These are phyloP conservation scores for Podaxis sp. DNA, from an alignment of 768 basidiomycete genomes.

Conservation along the genomic window DNA sequence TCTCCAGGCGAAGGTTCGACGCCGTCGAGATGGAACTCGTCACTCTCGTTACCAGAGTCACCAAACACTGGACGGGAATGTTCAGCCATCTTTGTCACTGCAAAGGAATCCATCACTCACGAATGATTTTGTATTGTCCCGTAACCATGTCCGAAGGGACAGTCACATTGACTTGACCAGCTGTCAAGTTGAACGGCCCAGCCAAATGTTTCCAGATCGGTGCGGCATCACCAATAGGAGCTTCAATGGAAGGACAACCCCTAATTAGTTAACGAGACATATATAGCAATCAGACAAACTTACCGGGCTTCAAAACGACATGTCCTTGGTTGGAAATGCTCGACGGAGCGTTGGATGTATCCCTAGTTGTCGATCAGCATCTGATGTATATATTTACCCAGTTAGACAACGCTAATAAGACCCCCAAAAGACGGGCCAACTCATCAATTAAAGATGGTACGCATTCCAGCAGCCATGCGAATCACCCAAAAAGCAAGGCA, in stretches of 20 bases:
- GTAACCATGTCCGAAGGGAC: conserved; percentile 29
- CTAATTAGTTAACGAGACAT: not conserved
- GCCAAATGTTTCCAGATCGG: not conserved
- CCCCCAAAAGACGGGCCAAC: too few species aligned
- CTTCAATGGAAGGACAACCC: conserved; percentile 22
- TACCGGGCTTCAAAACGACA: conserved; percentile 27
- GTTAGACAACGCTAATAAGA: too few species aligned
- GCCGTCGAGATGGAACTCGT: conserved; percentile 29
- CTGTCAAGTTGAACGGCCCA: conserved; percentile 28
- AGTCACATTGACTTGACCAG: conserved; percentile 28
- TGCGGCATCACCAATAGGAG: not conserved
- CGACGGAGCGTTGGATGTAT: conserved; percentile 31
- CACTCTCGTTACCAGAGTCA: conserved; percentile 43
- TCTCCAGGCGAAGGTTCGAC: not conserved
- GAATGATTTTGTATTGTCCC: conserved; percentile 34
- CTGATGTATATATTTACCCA: not conserved
- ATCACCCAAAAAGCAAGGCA: not conserved
- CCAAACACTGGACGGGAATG: conserved; percentile 35
- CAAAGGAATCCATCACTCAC: conserved; percentile 27
- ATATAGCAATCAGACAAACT: conserved; percentile 19
- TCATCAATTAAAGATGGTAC: too few species aligned
- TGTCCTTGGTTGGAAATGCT: conserved; percentile 37
- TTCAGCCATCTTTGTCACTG: not conserved
- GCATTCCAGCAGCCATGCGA: too few species aligned
- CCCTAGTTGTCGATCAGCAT: conserved; percentile 23